Evolutionary conservation across 208 protist genomes (phyloP).

Genomic region (Acanthamoeba castellanii): DNA sequence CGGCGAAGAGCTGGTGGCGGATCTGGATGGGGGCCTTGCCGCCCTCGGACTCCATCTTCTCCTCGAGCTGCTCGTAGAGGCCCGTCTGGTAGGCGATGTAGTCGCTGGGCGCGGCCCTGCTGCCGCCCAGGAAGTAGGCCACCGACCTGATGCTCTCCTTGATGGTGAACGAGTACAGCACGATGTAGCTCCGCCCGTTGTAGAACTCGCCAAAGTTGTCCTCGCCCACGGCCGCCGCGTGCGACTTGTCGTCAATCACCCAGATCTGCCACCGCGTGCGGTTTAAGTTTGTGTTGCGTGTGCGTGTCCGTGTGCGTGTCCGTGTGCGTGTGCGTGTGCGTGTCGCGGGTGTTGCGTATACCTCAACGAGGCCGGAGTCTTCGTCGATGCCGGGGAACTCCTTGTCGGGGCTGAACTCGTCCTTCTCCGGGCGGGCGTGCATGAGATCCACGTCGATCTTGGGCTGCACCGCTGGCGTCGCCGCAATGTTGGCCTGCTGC

Average conservation of each 20-base stretch:
- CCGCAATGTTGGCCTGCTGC: slow-evolving; percentile 66
- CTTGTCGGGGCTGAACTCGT: slow-evolving; percentile 16
- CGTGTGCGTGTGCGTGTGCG: background rate
- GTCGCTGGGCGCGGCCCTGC: slow-evolving; percentile 35
- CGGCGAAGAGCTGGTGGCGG: slow-evolving; percentile 69
- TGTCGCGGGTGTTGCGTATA: background rate
- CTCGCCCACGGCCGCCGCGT: slow-evolving; percentile 45
- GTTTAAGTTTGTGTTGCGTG: background rate
- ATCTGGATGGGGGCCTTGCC: slow-evolving; percentile 74
- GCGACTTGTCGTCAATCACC: slow-evolving; percentile 74
- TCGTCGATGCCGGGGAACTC: background rate
- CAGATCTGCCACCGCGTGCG: slow-evolving; percentile 19
- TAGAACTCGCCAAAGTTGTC: slow-evolving; percentile 74
- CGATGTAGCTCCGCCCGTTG: slow-evolving; percentile 78
- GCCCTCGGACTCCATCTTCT: slow-evolving; percentile 75
- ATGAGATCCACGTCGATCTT: slow-evolving; percentile 50
- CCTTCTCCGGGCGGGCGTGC: background rate
- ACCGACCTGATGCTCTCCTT: slow-evolving; percentile 9
- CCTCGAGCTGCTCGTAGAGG: slow-evolving; percentile 62
- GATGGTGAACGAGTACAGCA: slow-evolving; percentile 74
- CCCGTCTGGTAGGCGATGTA: slow-evolving; percentile 76
- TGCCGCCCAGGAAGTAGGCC: slow-evolving; percentile 81
- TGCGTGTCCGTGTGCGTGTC: background rate
- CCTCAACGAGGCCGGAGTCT: slow-evolving; percentile 63
- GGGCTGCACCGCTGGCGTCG: slow-evolving; percentile 40